Evolutionary conservation across 2,329 filamentous ascomycete species (phyloP), one percentile per base, ranked within the genome.

Genomic region (Aspergillus aculeatus): DNA sequence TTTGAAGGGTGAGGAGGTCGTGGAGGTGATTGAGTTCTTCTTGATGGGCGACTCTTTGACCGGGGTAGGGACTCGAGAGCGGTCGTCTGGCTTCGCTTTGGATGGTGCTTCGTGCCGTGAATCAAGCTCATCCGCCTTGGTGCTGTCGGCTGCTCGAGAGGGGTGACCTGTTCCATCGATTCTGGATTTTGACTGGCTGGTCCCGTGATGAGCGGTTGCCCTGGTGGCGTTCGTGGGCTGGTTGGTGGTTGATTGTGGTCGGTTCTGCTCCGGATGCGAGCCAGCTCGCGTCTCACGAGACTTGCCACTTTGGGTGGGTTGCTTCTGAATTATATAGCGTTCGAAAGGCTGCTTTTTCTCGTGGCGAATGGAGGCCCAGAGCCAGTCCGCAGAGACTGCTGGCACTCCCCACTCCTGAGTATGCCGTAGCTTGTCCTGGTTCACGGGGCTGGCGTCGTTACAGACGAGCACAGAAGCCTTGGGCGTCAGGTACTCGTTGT

Each of bases 391-490:
- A 7, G 84, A 84, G 11, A 98, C 90, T n/a, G 94, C 86, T 2
- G 92, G 91, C 11, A 98, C 89, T 4, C 83, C 83, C 82, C 90
- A 91, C 67, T 88, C 83, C 9, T 86, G 73, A 0, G 92, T 92
- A 70, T 91, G 88, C 49, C 89, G 86, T 19, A 95, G 79, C 76
- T 99, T 99, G 64, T 95, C 89, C 59, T 72, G 84, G 78, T 76
- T 92, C 49, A 71, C 73, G 26, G 74, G 69, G 47, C 76, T 81
- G 1, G 80, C 79, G 47, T 75, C 73, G 58, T 86, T 86, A 71
- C 89, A 92, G n/a, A 99, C 76, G 2, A 99, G 80, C 19, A 98
- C 80, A 14, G 89, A 91, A n/a, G 86, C 86, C 35, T 85, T 83
- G 0, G 84, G 79, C 3, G 87, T 89, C 48, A 98, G 84, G 55